Base-by-base conservation (phyloP, 306 rosid species). In the Urtica urens region DNA sequence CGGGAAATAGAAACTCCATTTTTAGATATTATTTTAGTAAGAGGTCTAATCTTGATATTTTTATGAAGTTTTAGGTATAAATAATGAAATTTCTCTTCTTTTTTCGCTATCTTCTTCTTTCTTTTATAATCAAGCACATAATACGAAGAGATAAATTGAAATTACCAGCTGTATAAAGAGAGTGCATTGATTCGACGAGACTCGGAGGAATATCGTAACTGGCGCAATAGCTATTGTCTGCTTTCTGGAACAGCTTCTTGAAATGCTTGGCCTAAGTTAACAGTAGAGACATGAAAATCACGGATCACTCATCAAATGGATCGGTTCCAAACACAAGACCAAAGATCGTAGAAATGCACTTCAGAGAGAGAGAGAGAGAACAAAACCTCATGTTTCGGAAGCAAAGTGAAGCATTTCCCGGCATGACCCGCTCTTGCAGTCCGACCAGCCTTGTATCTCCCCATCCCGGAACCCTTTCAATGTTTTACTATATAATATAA, bases 391-490 rank as follows among this genome's bases (percentile, higher is more conserved):
- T 76, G 76, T 13, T 74, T 57, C 24, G 74, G 62, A 72, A 76
- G 71, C 74, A 88, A 69, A 53, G 97, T 78, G 71, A 76, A 88
- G 76, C 93, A 81, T 23, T 86, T 66, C 12, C 96, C 96, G 68
- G 70, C 58, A 59, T 70, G 93, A 23, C 93, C 95, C 28, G 97
- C 93, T 71, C 97, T 81, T 17, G 97, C 97, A 46, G 95, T 84
- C 68, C 97, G 77, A 53, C 97, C 97, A 41, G 70, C 97, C 93
- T 70, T 78, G 95, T 46, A 88, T 66, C 60, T 68, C 58, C 52
- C 96, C 96, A 57, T 67, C 66, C 60, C 93, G 86, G 46, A 88
- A 88, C 56, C 76, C 77, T 46, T 66, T 68, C 68, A 88, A 56
- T 65, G 90, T 76, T 72, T 78, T 88, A 26, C 97, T 88, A 86